These are phyloP conservation scores for Aureobasidium sp. DNA, from an alignment of 2,329 filamentous ascomycete genomes.

Conservation along the genomic window DNA sequence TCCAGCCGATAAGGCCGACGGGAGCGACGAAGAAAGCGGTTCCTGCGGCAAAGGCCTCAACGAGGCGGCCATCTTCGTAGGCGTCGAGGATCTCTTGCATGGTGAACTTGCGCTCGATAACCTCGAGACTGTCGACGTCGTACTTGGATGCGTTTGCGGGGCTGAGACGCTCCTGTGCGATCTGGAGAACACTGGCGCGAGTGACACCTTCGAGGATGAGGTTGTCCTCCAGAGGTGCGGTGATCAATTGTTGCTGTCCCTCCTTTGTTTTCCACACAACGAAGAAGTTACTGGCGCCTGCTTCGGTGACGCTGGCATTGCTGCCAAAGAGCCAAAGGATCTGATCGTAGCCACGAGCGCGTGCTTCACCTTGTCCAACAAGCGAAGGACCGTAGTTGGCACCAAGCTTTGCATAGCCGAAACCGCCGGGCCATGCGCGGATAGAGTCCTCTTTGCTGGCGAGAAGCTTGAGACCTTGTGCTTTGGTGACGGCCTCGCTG, in stretches of 20 bases:
- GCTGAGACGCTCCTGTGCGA: slow-evolving; percentile 57
- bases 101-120: slow-evolving; percentile 52
- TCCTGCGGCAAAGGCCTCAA: slow-evolving; percentile 81
- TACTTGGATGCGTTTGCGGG: slow-evolving; percentile 18
- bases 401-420: slow-evolving; percentile 85
- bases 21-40: slow-evolving; percentile 59
- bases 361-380: slow-evolving; percentile 69
- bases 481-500: slow-evolving; percentile 6
- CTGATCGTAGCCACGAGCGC: slow-evolving; percentile 70
- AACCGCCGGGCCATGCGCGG: slow-evolving; percentile 87
- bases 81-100: slow-evolving; percentile 20
- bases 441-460: slow-evolving; percentile 76
- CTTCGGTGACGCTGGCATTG: slow-evolving; percentile 76
- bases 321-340: slow-evolving; percentile 88
- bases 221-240: slow-evolving; percentile 73
- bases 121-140: slow-evolving; percentile 11
- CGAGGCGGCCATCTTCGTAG: slow-evolving; percentile 34
- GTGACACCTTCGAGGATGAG: slow-evolving; percentile 86
- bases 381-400: slow-evolving; percentile 88
- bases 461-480: slow-evolving; percentile 55
- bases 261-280: slow-evolving; percentile 66
- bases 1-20: slow-evolving; percentile 40
- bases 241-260: slow-evolving; percentile 64
- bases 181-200: slow-evolving; percentile 68
- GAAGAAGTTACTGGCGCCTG: slow-evolving; percentile 89